Evolutionary conservation across 2,329 filamentous ascomycete species (phyloP).

Genomic region (Colletotrichum sp.): DNA sequence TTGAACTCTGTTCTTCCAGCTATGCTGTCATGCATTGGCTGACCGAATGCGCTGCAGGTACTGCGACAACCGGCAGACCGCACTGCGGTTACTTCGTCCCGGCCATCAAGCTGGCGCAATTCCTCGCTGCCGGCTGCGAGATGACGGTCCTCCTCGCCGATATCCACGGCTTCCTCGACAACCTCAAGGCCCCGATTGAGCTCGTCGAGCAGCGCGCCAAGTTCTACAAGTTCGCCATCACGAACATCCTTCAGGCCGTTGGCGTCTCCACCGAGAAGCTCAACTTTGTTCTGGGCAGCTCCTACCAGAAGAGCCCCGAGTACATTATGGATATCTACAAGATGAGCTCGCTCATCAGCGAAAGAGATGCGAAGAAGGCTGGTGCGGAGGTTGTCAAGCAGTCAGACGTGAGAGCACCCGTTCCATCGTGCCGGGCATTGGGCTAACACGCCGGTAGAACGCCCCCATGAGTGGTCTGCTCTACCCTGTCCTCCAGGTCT

Average conservation of each 20-base stretch:
- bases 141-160: conserved; percentile 80
- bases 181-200: conserved; percentile 86
- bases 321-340: conserved; percentile 91
- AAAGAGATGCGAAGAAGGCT: conserved; percentile 87
- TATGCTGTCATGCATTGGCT: neutral
- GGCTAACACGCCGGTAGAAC: conserved; percentile 8
- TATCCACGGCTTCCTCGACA: conserved; percentile 80
- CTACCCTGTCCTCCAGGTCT: conserved; percentile 86
- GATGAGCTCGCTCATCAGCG: conserved; percentile 71
- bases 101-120: conserved; percentile 87
- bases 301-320: conserved; percentile 74
- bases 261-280: conserved; percentile 81
- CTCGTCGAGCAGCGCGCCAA: conserved; percentile 81
- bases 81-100: conserved; percentile 92
- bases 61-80: conserved; percentile 83
- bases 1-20: neutral
- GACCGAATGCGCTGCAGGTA: conserved; percentile 50
- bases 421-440: neutral
- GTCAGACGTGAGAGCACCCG: conserved; percentile 48
- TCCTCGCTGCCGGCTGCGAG: conserved; percentile 83
- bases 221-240: conserved; percentile 84
- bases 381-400: conserved; percentile 97
- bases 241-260: conserved; percentile 75
- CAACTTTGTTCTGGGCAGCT: conserved; percentile 82
- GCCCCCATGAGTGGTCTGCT: conserved; percentile 75